phyloP scores from a whole-genome alignment of 1,284 basidiomycete genomes.

The Ceratobasidium sp. region DNA sequence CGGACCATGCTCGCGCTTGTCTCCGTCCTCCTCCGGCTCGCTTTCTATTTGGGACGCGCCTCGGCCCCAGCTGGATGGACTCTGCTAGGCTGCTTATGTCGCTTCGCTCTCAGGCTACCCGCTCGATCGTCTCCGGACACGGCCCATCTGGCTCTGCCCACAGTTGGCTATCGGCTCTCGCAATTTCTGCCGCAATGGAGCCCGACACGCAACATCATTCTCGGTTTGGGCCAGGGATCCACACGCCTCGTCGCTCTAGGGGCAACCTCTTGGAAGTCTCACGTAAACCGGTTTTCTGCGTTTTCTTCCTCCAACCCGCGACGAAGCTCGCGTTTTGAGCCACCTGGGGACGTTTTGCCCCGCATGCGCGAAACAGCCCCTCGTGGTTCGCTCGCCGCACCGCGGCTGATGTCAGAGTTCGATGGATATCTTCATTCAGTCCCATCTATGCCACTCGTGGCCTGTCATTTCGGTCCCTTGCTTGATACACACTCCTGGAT shows the following conservation, averaged over 20 bases:
- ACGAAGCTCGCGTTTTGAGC: neutral
- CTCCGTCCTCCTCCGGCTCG: neutral
- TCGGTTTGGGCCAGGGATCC: constrained; percentile 3
- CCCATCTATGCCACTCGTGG: neutral
- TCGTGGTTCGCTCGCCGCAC: constrained; percentile 10
- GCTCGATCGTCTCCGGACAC: constrained; percentile 6
- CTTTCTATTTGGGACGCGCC: neutral
- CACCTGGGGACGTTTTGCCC: neutral
- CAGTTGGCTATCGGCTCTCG: neutral
- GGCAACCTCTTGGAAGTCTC: constrained; percentile 10
- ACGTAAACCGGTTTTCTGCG: constrained; percentile 15
- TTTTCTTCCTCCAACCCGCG: constrained; percentile 3
- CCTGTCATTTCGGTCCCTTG: constrained; percentile 11
- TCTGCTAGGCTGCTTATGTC: neutral
- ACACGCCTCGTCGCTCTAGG: neutral
- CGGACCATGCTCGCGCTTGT: neutral
- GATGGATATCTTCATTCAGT: constrained; percentile 21
- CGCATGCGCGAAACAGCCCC: neutral
- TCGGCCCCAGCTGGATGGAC: neutral
- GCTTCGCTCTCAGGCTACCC: neutral
- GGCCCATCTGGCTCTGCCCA: neutral
- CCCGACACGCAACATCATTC: neutral
- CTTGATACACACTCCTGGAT: constrained; percentile 19
- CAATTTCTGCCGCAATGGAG: constrained; percentile 1
- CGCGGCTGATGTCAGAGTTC: constrained; percentile 10